Evolutionary conservation across 768 basidiomycete genomes (phyloP), one percentile per base, ranked within the genome.

Genomic region (Rhizopogon vinicolor): DNA sequence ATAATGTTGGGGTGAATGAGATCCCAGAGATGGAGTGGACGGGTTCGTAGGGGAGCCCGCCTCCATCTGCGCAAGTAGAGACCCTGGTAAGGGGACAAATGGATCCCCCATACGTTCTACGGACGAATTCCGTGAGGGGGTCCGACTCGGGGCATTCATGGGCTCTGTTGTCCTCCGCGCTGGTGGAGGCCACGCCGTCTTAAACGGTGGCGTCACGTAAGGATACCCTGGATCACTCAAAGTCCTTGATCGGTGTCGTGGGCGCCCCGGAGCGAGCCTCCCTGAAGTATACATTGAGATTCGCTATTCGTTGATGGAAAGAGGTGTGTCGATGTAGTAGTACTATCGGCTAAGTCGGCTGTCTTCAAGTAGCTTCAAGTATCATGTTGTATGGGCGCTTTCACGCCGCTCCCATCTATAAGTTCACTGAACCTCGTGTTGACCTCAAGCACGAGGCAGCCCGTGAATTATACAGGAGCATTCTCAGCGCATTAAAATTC

Each of bases 181-280:
- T 6, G 68, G 68, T 5, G 60, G 45, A 28, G 68, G 68, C 59
- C 68, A 56, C 16, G n/a, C 58, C 18, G 61, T 40, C 50, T 58
- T 58, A 52, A 68, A 63, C 0, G 68, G 69, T 7, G 62, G 66
- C 12, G 50, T 41, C 29, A 61, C 57, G 43, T 59, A 59, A 1
- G 55, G 14, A 25, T 64, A 59, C 28, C 60, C 66, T 33, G 68
- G 63, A 52, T 69, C 68, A 44, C 66, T 65, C 2, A 57, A 57
- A 19, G 61, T 13, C 39, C 59, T 58, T 29, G 55, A 62, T 31
- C 58, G 57, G 0, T 56, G 60, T 33, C 52, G 58, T 16, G 64
- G 48, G 43, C 51, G 55, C 29, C 54, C 53, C 33, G 56, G 54
- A 18, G 53, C 14, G 42, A 44, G 67, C 35, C 53, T 45, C 5